Evolutionary conservation across 257 asterid genomes (phyloP), one percentile per base, ranked within the genome.

Genomic region (Pogostemon cablin): DNA sequence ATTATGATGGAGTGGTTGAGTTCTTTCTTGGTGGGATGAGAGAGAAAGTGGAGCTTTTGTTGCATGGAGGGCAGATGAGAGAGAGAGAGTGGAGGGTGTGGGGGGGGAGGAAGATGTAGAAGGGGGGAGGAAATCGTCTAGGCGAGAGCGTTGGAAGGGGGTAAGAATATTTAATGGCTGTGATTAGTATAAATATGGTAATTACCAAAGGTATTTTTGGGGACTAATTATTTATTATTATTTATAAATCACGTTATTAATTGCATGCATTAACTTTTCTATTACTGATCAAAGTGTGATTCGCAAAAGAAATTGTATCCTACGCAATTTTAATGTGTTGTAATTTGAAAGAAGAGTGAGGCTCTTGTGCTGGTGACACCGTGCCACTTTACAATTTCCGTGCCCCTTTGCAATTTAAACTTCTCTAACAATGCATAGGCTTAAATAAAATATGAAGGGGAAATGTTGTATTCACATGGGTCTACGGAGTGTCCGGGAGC

Each of bases 41-140:
- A 68, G 79, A 71, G 77, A 47, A 77, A 66, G 41, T 62, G 60
- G 9, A 79, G 84, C 35, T 77, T 79, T 17, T 71, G 81, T 62
- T 84, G 86, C 86, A 84, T 84, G 86, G 59, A 76, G 78, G 85
- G 78, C 80, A 80, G 74, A 76, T 71, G 69, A 49, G 53, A 66
- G 37, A 38, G 71, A 66, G 41, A 65, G 65, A 56, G 15, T 15
- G 15, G 10, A 50, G 65, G 8, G 34, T 35, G 59, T 63, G 70
- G 40, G 9, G 60, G 49, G 4, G 39, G 75, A 42, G 12, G 54
- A 44, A 64, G 81, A 72, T 54, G 54, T 15, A 15, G 5, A 44
- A 25, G 46, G 53, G 25, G 35, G 39, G 1, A 2, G 66, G 37
- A 60, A 50, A 41, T 47, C 47, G 37, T 34, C 35, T 48, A 12